Evolutionary conservation across 2,329 filamentous ascomycete species (phyloP), one percentile per base, ranked within the genome.

Genomic region (Ophiostoma himal-ulmi): DNA sequence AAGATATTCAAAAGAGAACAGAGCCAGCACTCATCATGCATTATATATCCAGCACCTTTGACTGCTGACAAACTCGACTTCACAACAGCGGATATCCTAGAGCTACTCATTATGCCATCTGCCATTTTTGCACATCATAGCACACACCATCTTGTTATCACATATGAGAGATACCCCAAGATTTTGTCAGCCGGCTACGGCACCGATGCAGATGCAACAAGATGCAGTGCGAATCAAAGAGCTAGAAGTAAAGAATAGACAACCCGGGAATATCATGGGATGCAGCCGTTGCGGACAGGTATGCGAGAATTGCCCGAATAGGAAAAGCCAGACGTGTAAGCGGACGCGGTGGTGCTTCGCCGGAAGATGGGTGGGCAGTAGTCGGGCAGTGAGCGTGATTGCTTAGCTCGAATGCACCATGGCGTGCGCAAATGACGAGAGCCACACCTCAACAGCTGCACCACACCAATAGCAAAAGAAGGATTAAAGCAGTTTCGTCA

Each of bases 321-420:
- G 22, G 52, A 26, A 57, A 57, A 26, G 52, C 52, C 22, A 17
- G n/a, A 5, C n/a, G 22, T 57, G 1, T 57, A 57, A 57, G 52
- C 52, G 52, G 52, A 10, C 10, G 52, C 22, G 22, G 52, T 26
- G 4, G 8, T 57, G n/a, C n/a, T 30, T 26, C 52, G 17, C 52
- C 52, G 52, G 10, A 57, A 57, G n/a, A 14, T 57, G 52, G 52
- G 22, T 26, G 52, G 6, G 22, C n/a, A 57, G n/a, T 3, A 57
- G 52, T 26, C 8, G n/a, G 52, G n/a, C 17, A 48, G 11, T 26
- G 52, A 57, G 52, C 52, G 52, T 57, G 52, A 57, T 57, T 57
- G 22, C 52, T 57, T 57, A 57, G 52, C 22, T 57, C 52, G 22
- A 57, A 57, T 57, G 52, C 52, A 57, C 52, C 52, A 57, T 57